Conservation (phyloP, 495 filamentous ascomycete species). For the Penicillium ochrochloron region DNA sequence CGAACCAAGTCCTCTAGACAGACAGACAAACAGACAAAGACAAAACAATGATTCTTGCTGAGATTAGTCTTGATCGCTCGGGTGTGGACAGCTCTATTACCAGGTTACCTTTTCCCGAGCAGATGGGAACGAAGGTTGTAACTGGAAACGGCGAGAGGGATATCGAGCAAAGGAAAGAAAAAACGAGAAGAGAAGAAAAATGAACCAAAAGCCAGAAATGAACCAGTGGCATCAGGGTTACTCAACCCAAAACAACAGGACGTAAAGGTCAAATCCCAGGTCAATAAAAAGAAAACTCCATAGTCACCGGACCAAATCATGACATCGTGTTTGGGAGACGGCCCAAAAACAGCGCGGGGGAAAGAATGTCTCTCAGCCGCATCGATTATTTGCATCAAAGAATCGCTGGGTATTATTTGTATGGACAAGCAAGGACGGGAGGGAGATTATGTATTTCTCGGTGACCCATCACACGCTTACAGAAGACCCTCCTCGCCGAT, state of each 20-base stretch:
- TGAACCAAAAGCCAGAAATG: not conserved
- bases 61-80: conserved; percentile 25
- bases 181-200: conserved; percentile 17
- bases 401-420: conserved; percentile 31
- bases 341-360: not conserved
- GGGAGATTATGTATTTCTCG: conserved; percentile 14
- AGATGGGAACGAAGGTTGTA: not conserved
- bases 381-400: conserved; percentile 30
- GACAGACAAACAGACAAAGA: conserved; percentile 13
- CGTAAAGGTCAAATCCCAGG: not conserved
- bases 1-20: conserved; percentile 26
- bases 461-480: conserved; percentile 28
- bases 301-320: conserved; percentile 32
- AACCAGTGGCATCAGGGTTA: conserved; percentile 1
- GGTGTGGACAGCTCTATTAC: conserved; percentile 27
- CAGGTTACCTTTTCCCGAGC: conserved; percentile 10
- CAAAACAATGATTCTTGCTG: conserved; percentile 10
- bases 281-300: conserved; percentile 29
- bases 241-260: not conserved
- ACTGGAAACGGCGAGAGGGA: conserved; percentile 26
- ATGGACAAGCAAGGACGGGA: conserved; percentile 23
- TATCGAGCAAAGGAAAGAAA: conserved; percentile 24
- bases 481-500: conserved; percentile 57
- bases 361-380: conserved; percentile 17
- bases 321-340: conserved; percentile 28